Evolutionary conservation across 805 yeast genomes (phyloP), one percentile per base, ranked within the genome.

Genomic region (Candida sakaeoensis): DNA sequence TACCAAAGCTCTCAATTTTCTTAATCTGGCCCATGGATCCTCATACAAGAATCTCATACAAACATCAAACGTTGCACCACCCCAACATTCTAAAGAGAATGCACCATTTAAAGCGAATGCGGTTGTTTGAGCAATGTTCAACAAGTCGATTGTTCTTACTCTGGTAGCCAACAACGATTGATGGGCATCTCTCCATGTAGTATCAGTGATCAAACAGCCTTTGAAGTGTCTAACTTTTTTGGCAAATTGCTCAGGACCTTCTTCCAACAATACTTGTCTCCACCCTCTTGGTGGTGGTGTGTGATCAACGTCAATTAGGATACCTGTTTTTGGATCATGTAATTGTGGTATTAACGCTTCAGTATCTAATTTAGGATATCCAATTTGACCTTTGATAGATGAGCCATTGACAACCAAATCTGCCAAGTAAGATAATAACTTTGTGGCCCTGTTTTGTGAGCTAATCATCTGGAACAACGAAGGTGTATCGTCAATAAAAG

Each of bases 141-240:
- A 70, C 57, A 93, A 71, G 65, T 93, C 99, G 52, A 85, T 77
- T 17, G 99, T 93, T 69, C 99, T 82, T 27, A 93, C 95, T 68
- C 99, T 85, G 30, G 99, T 93, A 8, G 99, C 99, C 57, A 93
- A 75, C 53, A 93, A 70, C 17, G 97, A 90, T 74, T 93, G 99
- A 69, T 93, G 99, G 26, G 99, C 99, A 67, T 93, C 99, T 80
- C 99, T 88, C 99, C 99, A 93, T 8, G 99, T 93, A 40, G 99
- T 93, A 65, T 93, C 99, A 87, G 95, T 93, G 55, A 93, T 69
- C 63, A 93, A 72, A 50, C 95, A 82, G 55, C 99, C 99, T 40
- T 86, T 70, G 68, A 79, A 81, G 13, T 69, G 63, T 62, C 97
- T 80, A 44, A 93, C 95, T 55, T 86, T 82, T 68, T 82, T 75